phyloP scores from a whole-genome alignment of 2,329 filamentous ascomycete genomes.

The Exophiala dermatitidis region DNA sequence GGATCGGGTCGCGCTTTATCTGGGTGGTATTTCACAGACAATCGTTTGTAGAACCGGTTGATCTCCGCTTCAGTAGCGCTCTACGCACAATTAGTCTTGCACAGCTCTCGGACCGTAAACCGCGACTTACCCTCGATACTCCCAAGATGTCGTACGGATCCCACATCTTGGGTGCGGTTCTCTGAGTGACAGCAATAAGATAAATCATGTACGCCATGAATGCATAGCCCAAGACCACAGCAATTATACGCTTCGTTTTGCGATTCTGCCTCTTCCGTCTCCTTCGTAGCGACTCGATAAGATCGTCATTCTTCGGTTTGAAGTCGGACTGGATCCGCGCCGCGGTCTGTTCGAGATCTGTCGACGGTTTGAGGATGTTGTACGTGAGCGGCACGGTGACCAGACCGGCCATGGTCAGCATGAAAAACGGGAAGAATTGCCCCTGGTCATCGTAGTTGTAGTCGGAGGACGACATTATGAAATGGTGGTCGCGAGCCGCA shows the following conservation, averaged over 20 bases:
- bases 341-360: slow-evolving; percentile 69
- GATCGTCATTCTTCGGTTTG: slow-evolving; percentile 71
- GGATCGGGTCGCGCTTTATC: slow-evolving; percentile 83
- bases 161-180: slow-evolving; percentile 70
- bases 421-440: slow-evolving; percentile 98
- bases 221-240: slow-evolving; percentile 69
- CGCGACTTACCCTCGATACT: slow-evolving; percentile 61
- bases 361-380: slow-evolving; percentile 64
- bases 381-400: slow-evolving; percentile 88
- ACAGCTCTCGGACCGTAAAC: neutral
- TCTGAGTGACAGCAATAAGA: slow-evolving; percentile 72
- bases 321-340: slow-evolving; percentile 76
- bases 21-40: slow-evolving; percentile 81
- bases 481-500: slow-evolving; percentile 11
- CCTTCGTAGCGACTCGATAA: slow-evolving; percentile 73
- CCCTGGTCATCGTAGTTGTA: slow-evolving; percentile 98
- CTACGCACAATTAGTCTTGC: neutral
- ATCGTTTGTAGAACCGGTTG: slow-evolving; percentile 79
- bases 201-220: slow-evolving; percentile 88
- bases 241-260: slow-evolving; percentile 73
- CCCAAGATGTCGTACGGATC: slow-evolving; percentile 95
- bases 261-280: slow-evolving; percentile 86
- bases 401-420: slow-evolving; percentile 80
- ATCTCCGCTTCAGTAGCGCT: slow-evolving; percentile 82
- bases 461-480: slow-evolving; percentile 72